phyloP scores from a whole-genome alignment of 2,329 filamentous ascomycete genomes.

The Hansfordia pulvinata region DNA sequence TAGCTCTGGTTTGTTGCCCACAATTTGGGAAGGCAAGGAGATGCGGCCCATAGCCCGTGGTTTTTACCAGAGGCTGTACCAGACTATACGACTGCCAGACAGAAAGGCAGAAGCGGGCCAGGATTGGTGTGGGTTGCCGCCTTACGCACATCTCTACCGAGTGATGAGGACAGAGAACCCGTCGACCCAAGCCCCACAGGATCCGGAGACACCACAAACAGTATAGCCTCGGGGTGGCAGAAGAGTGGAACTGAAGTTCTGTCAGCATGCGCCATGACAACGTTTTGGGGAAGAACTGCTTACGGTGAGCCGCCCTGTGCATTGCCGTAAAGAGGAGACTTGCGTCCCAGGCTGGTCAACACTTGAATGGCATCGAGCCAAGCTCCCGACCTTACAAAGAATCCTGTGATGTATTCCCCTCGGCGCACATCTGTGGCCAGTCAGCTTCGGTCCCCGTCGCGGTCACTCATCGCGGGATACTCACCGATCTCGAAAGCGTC shows the following conservation, averaged over 20 bases:
- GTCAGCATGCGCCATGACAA: constrained; percentile 10
- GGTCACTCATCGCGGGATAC: too few relatives aligned
- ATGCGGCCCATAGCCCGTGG: too few relatives aligned
- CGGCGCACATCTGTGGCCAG: constrained; percentile 61
- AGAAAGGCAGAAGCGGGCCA: too few relatives aligned
- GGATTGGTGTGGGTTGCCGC: too few relatives aligned
- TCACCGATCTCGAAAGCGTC: constrained; percentile 67
- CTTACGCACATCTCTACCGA: constrained; percentile 40
- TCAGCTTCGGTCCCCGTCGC: too few relatives aligned
- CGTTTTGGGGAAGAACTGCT: constrained; percentile 23
- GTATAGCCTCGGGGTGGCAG: constrained; percentile 82
- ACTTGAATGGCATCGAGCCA: constrained; percentile 88
- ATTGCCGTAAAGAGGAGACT: constrained; percentile 77
- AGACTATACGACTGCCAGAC: too few relatives aligned
- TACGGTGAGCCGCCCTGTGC: constrained; percentile 68
- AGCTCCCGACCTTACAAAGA: constrained; percentile 63
- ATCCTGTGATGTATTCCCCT: constrained; percentile 79
- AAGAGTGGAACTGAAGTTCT: constrained; percentile 55
- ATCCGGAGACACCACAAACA: constrained; percentile 78
- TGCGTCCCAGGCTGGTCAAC: constrained; percentile 76
- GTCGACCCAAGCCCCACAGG: constrained; percentile 69
- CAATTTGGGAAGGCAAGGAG: too few relatives aligned
- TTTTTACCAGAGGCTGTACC: too few relatives aligned
- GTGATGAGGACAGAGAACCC: constrained; percentile 73
- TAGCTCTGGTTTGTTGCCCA: too few relatives aligned